Evolutionary conservation across 2,329 filamentous ascomycete species (phyloP), one percentile per base, ranked within the genome.

Genomic region (Ophiocordyceps polyrhachis-furcata): DNA sequence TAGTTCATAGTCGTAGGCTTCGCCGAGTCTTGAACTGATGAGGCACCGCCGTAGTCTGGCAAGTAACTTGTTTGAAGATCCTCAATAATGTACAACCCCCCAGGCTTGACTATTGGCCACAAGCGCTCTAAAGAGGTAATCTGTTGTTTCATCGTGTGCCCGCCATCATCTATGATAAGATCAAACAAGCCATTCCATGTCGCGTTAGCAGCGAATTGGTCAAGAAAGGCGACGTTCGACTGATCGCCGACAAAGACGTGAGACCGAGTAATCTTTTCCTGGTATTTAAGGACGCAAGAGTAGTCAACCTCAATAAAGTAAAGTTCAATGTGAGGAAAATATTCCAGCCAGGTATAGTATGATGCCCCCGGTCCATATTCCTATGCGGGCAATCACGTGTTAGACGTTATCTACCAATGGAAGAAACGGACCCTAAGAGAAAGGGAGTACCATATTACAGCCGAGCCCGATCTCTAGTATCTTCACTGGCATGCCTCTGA

Each of bases 381-480:
- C 59, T 58, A 29, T 23, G n/a, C 2, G n/a, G 4, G 37, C 19
- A 19, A 13, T 12, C 12, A 17, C 21, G 4, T 32, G 11, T 17
- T 4, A 12, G 15, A 38, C 4, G 28, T 46, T 46, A 3, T n/a
- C 7, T 17, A 7, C 5, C 17, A 1, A 8, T 9, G 15, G n/a
- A 37, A 3, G 15, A n/a, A 9, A 37, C 15, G 17, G 2, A 2
- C 14, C 4, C 5, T 3, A 2, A n/a, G 11, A n/a, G 32, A 12
- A 2, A 7, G 6, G 3, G 7, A 3, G 11, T 46, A 59, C 58
- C 54, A 61, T 60, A 43, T 60, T 56, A 50, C 63, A 66, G 11
- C 62, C 63, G 7, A 66, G 58, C 1, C 63, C 61, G 43, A 65
- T 64, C 44, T 65, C 62, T 5, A 66, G 59, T 50, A 66, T 56